phyloP scores from a whole-genome alignment of 345 rosid species.

The Ricinus communis region DNA sequence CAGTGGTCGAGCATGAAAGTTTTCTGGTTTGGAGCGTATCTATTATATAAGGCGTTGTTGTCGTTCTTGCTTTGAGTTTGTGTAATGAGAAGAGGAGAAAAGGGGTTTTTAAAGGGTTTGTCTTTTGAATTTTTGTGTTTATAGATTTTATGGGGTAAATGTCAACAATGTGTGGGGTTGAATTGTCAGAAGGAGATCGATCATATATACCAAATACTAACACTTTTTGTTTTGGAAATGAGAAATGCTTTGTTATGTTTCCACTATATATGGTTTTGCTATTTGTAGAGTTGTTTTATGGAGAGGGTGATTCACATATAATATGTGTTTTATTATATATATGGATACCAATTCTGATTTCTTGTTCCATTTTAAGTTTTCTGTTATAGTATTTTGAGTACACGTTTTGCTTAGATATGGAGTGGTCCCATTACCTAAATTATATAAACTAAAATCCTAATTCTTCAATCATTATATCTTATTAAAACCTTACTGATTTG shows the following conservation, averaged over 20 bases:
- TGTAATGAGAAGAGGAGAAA: too few relatives aligned
- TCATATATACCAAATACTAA: background rate
- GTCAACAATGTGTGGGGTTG: background rate
- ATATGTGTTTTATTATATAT: background rate
- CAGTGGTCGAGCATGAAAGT: background rate
- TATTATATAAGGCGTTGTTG: background rate
- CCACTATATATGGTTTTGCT: background rate
- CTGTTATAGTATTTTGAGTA: slow-evolving; percentile 18
- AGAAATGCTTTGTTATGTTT: background rate
- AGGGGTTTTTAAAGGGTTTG: background rate
- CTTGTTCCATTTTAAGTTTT: background rate
- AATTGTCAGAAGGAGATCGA: slow-evolving; percentile 2
- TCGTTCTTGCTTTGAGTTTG: slow-evolving; percentile 5
- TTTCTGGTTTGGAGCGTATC: too few relatives aligned
- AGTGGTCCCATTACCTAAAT: background rate
- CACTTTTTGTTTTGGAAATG: background rate
- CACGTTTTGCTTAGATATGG: slow-evolving; percentile 11
- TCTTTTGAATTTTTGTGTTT: background rate
- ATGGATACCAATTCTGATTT: background rate
- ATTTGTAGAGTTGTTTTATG: background rate
- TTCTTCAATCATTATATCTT: background rate
- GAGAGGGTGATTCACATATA: too few relatives aligned
- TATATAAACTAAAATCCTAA: background rate
- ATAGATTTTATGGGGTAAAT: background rate
- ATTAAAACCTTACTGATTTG: too few relatives aligned